Evolutionary conservation across 2,329 filamentous ascomycete species (phyloP), one percentile per base, ranked within the genome.

Genomic region (Fusarium metavorans): DNA sequence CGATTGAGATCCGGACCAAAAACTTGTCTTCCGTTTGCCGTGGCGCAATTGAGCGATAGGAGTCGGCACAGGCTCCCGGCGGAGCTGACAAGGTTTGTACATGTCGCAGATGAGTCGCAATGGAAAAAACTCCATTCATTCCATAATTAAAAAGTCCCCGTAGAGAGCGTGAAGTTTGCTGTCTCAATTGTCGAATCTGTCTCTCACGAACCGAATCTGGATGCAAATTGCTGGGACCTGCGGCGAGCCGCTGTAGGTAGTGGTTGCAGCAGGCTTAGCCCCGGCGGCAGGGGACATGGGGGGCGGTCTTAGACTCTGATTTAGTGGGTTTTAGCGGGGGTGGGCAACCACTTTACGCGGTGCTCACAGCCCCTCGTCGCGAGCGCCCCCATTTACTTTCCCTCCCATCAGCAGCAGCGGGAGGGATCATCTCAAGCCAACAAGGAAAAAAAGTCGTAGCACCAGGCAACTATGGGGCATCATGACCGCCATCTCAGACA

Each of bases 401-500:
- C 69, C 69, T 71, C 14, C 10, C 25, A 52, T 30, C 25, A 52
- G 30, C 48, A 52, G 48, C 69, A 70, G 70, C 18, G 67, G 72
- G 70, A 75, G 66, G 65, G 68, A 77, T 77, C 71, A 71, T 72
- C 73, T 68, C 48, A 64, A 67, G 68, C 74, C 69, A 70, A 74
- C 70, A 74, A 52, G 68, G 72, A 13, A 72, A 67, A 76, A 76
- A 67, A 58, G 65, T 67, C 64, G 65, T 71, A 73, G 70, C 76
- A 74, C 78, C 74, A 82, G 81, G 79, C 81, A 82, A 80, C 81
- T 79, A 77, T 75, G 74, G 76, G 64, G 65, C 73, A 77, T 76
- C 65, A 71, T 75, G 52, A 67, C 67, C 56, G 45, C 32, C 35
- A 64, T 71, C 75, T 77, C 68, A 75, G 73, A 78, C 68, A 76